phyloP scores from a whole-genome alignment of 331 rosid genomes.

The Quercus lobata region DNA sequence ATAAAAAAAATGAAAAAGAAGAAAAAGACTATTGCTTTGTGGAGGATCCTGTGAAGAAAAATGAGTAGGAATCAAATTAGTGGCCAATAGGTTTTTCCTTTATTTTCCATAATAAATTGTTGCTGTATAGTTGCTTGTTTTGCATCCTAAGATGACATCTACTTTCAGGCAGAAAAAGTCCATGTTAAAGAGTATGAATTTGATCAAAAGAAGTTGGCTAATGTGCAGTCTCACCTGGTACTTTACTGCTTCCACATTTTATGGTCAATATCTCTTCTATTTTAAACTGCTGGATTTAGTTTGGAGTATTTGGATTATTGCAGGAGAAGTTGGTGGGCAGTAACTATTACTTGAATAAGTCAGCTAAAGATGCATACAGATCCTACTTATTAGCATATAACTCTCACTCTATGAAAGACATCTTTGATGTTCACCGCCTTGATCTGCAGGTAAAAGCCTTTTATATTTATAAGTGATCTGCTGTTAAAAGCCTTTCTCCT shows the following conservation, averaged over 20 bases:
- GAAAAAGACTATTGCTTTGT: not conserved
- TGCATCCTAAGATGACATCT: not conserved
- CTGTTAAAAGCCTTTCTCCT: not conserved
- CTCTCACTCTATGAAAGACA: constrained; percentile 93
- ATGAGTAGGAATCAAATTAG: not conserved
- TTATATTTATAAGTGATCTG: no score
- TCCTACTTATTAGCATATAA: constrained; percentile 80
- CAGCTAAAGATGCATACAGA: constrained; percentile 90
- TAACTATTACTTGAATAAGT: constrained; percentile 65
- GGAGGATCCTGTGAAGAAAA: not conserved
- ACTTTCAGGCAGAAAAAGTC: constrained; percentile 78
- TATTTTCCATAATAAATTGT: not conserved
- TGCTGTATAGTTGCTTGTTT: constrained; percentile 11
- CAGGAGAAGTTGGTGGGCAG: constrained; percentile 76
- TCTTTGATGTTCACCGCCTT: constrained; percentile 79
- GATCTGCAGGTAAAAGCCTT: constrained; percentile 62
- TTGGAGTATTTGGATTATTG: constrained; percentile 22
- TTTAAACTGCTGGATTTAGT: constrained; percentile 1
- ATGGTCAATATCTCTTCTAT: constrained; percentile 2
- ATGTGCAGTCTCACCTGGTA: constrained; percentile 89
- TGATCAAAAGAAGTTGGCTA: constrained; percentile 73
- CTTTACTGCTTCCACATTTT: constrained; percentile 3
- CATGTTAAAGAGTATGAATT: constrained; percentile 84
- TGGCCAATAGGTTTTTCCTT: not conserved
- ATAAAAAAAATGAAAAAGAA: no score